Percentiles rank a stretch among this genome's conserved stretches.
Conservation (phyloP, 108 stramenopile genomes). For the Mayamaea pseudoterrestris region DNA sequence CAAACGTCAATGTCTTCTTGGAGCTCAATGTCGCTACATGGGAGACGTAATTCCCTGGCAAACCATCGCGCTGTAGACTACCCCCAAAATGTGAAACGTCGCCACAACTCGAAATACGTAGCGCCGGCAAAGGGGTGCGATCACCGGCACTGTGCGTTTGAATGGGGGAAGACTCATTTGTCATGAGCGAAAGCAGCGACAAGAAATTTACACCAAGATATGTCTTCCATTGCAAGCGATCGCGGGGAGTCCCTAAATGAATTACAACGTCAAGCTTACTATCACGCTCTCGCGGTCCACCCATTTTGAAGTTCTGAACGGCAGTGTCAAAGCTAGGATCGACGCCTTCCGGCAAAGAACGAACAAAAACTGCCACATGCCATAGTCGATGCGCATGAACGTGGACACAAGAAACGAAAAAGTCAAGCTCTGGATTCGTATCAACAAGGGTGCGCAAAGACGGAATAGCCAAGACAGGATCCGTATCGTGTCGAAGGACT, state of each 20-base stretch:
- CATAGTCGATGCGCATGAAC: conserved; percentile 21
- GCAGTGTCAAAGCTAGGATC: conserved; percentile 42
- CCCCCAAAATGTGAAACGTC: conserved; percentile 43
- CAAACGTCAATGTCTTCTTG: not conserved
- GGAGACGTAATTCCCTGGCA: conserved; percentile 47
- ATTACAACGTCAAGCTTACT: conserved; percentile 30
- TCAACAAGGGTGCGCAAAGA: conserved; percentile 34
- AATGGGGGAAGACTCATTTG: too few relatives aligned
- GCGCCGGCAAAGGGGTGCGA: conserved; percentile 26
- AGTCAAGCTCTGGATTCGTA: conserved; percentile 41
- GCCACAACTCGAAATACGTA: conserved; percentile 15
- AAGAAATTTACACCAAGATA: too few relatives aligned
- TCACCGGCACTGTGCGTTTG: too few relatives aligned
- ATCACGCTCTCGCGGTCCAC: too few relatives aligned
- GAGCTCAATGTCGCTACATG: conserved; percentile 12
- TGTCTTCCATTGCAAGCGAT: too few relatives aligned
- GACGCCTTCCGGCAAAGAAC: conserved; percentile 46
- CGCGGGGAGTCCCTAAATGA: too few relatives aligned
- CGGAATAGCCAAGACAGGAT: conserved; percentile 47
- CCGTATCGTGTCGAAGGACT: conserved; percentile 15
- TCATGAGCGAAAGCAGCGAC: too few relatives aligned
- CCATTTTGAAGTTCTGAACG: too few relatives aligned
- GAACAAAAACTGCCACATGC: conserved; percentile 39
- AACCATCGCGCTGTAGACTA: conserved; percentile 11
- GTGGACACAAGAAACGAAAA: conserved; percentile 49